Base-by-base conservation (phyloP, 495 filamentous ascomycete genomes). In the Hyaloscypha finlandica region DNA sequence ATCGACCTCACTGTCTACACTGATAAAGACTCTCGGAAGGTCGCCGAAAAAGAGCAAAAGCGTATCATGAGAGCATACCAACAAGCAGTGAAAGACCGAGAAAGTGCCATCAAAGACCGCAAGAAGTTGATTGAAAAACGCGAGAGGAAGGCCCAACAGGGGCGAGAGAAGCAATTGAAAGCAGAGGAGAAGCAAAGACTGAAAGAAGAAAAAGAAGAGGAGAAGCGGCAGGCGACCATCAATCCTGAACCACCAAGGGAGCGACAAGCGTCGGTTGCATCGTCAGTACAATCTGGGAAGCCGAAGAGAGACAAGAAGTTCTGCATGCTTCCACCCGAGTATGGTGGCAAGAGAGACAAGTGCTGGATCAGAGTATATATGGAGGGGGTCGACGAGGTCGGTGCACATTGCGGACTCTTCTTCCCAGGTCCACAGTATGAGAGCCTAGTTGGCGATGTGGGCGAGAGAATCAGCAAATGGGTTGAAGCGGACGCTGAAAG, bases 331-430 rank as follows among this genome's bases (percentile, higher is more conserved):
- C 92, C 93, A 0, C 69, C 77, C 8, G 75, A 78, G 37, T 76
- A 80, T 35, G 65, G 72, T 61, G 80, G 85, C 11, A 63, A 74
- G 59, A 72, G 77, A 6, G 91, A 96, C 73, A 74, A 85, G 35
- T 84, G 85, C 56, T 97, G 93, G 93, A 76, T 90, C 4, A 81
- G 87, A 39, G 81, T 97, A 0, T 88, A 85, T 72, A 94, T 97
- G 90, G 83, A 88, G 35, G 87, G 87, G 42, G 88, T 94, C 57
- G 92, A 96, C 72, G 91, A 96, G 72, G 91, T 97, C 4, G 87
- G 84, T 8, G 93, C 93, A 4, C 93, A 97, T 75, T 93, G 90
- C 61, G 88, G 91, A 3, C 78, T 97, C 64, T 97, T 97, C 75
- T 86, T 92, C 51, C 78, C 85, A 0, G 84, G 82, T 0, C 80